These are phyloP conservation scores for Paracoccidioides brasiliensis DNA, from an alignment of 2,329 filamentous ascomycete genomes.

Conservation along the genomic window DNA sequence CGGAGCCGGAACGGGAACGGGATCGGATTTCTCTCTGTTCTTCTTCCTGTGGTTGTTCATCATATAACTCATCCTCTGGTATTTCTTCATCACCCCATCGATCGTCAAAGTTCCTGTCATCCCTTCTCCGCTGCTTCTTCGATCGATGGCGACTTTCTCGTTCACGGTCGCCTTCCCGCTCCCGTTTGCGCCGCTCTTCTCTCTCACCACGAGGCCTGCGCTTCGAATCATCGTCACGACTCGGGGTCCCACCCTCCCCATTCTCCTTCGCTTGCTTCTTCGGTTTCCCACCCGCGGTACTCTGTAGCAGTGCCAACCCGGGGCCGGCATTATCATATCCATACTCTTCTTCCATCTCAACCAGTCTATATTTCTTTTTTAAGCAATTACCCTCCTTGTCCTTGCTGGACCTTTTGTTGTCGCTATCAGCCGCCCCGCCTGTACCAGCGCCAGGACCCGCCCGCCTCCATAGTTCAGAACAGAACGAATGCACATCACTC, in stretches of 20 bases:
- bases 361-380: slow-evolving; percentile 36
- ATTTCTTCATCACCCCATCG: slow-evolving; percentile 69
- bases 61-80: slow-evolving; percentile 24
- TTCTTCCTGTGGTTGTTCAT: slow-evolving; percentile 31
- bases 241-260: slow-evolving; percentile 13
- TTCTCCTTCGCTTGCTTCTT: slow-evolving; percentile 20
- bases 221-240: slow-evolving; percentile 6
- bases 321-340: slow-evolving; percentile 16
- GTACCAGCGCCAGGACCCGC: slow-evolving; percentile 16
- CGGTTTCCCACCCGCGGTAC: slow-evolving; percentile 23
- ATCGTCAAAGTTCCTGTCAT: slow-evolving; percentile 52
- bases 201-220: slow-evolving; percentile 15
- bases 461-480: slow-evolving; percentile 33
- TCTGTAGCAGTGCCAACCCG: slow-evolving; percentile 17
- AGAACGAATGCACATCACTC: slow-evolving; percentile 36
- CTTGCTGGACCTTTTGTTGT: not conserved
- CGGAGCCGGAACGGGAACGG: slow-evolving; percentile 8
- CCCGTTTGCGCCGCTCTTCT: slow-evolving; percentile 23
- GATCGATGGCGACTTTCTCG: slow-evolving; percentile 31
- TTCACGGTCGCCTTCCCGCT: slow-evolving; percentile 27
- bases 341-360: slow-evolving; percentile 41
- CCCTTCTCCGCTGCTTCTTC: slow-evolving; percentile 40
- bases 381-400: slow-evolving; percentile 8
- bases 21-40: not conserved
- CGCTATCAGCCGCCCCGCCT: slow-evolving; percentile 11